Percentiles rank a stretch among this genome's conserved stretches.
Evolutionary conservation across 768 basidiomycete species (phyloP).

Genomic region (Chalciporus chontae): DNA sequence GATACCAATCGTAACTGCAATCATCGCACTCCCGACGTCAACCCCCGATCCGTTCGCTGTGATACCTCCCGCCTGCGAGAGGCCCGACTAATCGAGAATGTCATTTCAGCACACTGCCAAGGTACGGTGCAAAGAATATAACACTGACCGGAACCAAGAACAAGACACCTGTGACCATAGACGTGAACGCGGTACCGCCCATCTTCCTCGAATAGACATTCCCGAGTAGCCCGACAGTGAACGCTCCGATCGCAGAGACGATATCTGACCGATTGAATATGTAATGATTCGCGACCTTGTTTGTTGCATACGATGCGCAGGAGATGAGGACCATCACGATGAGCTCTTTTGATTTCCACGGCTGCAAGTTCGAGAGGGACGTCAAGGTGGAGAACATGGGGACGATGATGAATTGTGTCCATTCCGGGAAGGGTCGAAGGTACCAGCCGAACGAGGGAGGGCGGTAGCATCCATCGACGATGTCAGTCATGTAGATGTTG

Average conservation of each 20-base stretch:
- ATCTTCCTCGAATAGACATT: constrained; percentile 80
- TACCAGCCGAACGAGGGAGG: constrained; percentile 66
- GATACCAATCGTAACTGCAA: constrained; percentile 86
- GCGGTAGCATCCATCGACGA: constrained; percentile 70
- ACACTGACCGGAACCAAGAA: constrained; percentile 79
- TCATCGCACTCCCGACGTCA: constrained; percentile 85
- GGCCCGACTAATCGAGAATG: constrained; percentile 54
- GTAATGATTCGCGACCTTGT: constrained; percentile 79
- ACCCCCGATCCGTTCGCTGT: constrained; percentile 78
- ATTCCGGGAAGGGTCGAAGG: constrained; percentile 76
- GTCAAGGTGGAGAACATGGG: constrained; percentile 70
- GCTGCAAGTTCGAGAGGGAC: constrained; percentile 77
- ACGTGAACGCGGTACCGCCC: constrained; percentile 85
- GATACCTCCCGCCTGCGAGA: constrained; percentile 84
- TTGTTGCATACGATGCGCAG: constrained; percentile 73
- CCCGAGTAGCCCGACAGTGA: constrained; percentile 73
- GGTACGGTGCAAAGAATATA: neutral
- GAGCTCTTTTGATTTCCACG: constrained; percentile 65
- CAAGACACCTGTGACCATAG: constrained; percentile 86
- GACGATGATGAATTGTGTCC: constrained; percentile 74
- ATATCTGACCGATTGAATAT: constrained; percentile 84
- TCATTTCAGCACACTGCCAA: neutral
- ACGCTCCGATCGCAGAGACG: constrained; percentile 82
- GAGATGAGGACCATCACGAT: constrained; percentile 84
- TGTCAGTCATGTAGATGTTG: constrained; percentile 41